Percentiles rank a stretch among this genome's conserved stretches.
These are phyloP conservation scores for Sporothrix dimorphospora DNA, from an alignment of 2,329 filamentous ascomycete genomes.

Conservation along the genomic window DNA sequence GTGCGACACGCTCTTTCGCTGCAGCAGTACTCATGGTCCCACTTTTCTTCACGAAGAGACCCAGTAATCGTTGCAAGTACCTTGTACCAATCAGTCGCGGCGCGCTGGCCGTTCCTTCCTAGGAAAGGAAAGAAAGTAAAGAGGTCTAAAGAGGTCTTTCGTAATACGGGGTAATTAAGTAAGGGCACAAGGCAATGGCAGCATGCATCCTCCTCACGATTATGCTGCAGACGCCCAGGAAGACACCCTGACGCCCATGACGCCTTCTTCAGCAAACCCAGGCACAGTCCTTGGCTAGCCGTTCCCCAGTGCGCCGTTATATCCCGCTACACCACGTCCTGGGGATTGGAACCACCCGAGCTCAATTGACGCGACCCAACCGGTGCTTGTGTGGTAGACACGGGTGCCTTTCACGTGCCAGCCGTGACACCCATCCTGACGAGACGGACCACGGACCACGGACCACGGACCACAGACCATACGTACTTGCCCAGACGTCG, in stretches of 20 bases:
- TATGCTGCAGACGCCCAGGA: neutral
- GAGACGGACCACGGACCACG: neutral
- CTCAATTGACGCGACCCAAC: neutral
- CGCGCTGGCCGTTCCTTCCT: neutral
- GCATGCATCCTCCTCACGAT: neutral
- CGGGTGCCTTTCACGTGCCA: slow-evolving; percentile 22
- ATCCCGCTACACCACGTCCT: neutral
- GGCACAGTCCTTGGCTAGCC: neutral
- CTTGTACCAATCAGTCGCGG: slow-evolving; percentile 6
- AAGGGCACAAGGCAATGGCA: neutral
- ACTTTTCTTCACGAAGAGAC: neutral
- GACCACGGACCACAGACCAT: slow-evolving; percentile 4
- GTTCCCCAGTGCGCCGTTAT: slow-evolving; percentile 2
- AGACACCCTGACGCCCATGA: neutral
- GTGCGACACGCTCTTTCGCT: neutral
- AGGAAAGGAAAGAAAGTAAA: neutral
- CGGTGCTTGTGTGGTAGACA: neutral
- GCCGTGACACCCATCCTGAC: neutral
- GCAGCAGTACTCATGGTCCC: neutral
- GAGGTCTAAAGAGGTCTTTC: too few relatives aligned
- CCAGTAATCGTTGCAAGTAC: neutral
- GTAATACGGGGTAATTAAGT: neutral
- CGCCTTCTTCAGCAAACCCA: slow-evolving; percentile 7
- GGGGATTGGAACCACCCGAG: neutral
- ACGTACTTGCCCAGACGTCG: neutral